These are phyloP conservation scores for Schwanniomyces pseudopolymorphus DNA, from an alignment of 805 yeast genomes.

Conservation along the genomic window DNA sequence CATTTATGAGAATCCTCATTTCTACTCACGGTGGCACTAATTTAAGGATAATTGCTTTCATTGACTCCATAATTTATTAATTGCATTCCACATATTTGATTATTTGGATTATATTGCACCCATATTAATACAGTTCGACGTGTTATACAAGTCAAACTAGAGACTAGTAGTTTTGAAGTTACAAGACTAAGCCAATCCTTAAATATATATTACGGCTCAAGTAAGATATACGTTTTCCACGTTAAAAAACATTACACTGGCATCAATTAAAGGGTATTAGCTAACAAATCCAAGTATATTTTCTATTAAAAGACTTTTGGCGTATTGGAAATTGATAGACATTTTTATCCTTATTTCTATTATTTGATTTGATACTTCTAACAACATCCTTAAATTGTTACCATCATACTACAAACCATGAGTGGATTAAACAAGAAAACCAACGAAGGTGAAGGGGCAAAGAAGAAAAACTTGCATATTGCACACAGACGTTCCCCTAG, in stretches of 20 bases:
- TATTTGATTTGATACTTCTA: not conserved
- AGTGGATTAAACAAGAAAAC: not conserved
- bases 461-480: slow-evolving; percentile 60
- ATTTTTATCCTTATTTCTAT: not conserved
- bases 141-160: not conserved
- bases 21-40: slow-evolving; percentile 1
- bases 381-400: not conserved
- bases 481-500: slow-evolving; percentile 98
- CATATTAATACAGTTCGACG: not conserved
- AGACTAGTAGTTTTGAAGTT: not conserved
- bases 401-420: not conserved
- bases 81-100: not conserved
- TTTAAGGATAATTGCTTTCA: not conserved
- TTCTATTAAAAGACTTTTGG: not conserved
- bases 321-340: not conserved
- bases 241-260: not conserved
- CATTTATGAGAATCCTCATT: slow-evolving; percentile 1
- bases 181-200: not conserved
- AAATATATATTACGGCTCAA: not conserved
- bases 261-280: not conserved
- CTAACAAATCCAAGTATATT: not conserved
- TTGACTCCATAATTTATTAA: not conserved
- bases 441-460: slow-evolving; percentile 8
- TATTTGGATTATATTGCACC: not conserved
- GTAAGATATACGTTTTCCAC: not conserved